Evolutionary conservation across 768 basidiomycete species (phyloP).

Genomic region (Russula virescens): DNA sequence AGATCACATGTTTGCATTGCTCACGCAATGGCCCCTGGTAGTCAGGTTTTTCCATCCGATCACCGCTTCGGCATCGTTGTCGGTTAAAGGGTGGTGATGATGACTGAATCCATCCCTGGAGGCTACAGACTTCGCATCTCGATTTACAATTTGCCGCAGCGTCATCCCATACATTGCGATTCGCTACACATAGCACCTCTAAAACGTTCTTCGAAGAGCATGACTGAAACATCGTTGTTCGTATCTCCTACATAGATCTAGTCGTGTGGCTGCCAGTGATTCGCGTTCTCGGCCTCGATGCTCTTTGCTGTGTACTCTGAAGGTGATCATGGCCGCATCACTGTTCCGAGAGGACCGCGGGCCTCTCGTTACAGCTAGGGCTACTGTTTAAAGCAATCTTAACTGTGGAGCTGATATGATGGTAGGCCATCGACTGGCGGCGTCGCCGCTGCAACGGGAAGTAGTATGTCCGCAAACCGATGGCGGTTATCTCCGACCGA

Average conservation of each 20-base stretch:
- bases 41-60: not conserved
- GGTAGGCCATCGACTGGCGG: no score
- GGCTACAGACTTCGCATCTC: no score
- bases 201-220: not conserved
- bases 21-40: not conserved
- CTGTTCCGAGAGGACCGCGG: not conserved
- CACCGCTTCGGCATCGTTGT: no score
- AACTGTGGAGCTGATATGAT: no score
- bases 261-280: not conserved
- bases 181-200: not conserved
- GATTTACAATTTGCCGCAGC: no score
- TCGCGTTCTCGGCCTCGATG: not conserved
- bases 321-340: not conserved
- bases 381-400: no score
- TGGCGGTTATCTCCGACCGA: not conserved
- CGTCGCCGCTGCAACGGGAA: no score
- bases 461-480: not conserved
- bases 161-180: not conserved
- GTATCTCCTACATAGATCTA: not conserved
- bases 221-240: not conserved
- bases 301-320: not conserved
- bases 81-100: not conserved
- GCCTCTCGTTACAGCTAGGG: no score
- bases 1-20: not conserved
- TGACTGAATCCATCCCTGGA: not conserved